These are phyloP conservation scores for Torrubiellomyces zombiae DNA, from an alignment of 2,329 filamentous ascomycete species.

Conservation along the genomic window DNA sequence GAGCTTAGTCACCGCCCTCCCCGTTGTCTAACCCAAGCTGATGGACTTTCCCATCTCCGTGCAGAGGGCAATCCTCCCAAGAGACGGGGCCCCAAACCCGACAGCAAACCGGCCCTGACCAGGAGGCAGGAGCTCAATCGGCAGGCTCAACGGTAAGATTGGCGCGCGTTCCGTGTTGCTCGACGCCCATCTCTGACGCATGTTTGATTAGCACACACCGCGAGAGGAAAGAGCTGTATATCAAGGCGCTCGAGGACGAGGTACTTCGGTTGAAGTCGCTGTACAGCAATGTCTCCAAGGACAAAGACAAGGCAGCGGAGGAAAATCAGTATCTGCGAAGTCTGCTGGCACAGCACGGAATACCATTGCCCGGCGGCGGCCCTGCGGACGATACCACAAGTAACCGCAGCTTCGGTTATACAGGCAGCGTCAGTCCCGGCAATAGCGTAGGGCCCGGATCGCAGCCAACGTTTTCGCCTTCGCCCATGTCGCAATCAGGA, in stretches of 20 bases:
- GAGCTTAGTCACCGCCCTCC: too few species aligned
- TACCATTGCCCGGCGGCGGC: slow-evolving; percentile 17
- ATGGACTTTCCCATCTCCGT: too few species aligned
- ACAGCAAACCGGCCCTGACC: slow-evolving; percentile 87
- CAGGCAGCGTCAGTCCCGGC: slow-evolving; percentile 39
- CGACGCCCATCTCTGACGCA: too few species aligned
- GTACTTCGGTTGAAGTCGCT: slow-evolving; percentile 76
- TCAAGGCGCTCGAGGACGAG: slow-evolving; percentile 84
- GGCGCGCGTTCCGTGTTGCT: slow-evolving; percentile 1
- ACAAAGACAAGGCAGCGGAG: slow-evolving; percentile 57
- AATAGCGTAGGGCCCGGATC: slow-evolving; percentile 37
- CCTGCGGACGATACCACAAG: slow-evolving; percentile 24
- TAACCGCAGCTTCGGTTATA: slow-evolving; percentile 27
- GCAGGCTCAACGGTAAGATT: slow-evolving; percentile 72
- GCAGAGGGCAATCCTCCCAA: slow-evolving; percentile 78
- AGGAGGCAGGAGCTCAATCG: slow-evolving; percentile 86
- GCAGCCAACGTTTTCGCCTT: slow-evolving; percentile 28
- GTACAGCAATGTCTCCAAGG: slow-evolving; percentile 56
- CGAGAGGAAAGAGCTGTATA: slow-evolving; percentile 90
- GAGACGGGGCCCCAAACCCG: slow-evolving; percentile 83
- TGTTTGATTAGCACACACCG: slow-evolving; percentile 60
- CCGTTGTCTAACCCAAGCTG: too few species aligned
- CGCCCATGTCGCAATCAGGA: slow-evolving; percentile 25
- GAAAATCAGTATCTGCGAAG: slow-evolving; percentile 64
- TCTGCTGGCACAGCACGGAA: slow-evolving; percentile 35